These are phyloP conservation scores for Orbilia quercus DNA, from an alignment of 2,329 filamentous ascomycete species.

Conservation along the genomic window DNA sequence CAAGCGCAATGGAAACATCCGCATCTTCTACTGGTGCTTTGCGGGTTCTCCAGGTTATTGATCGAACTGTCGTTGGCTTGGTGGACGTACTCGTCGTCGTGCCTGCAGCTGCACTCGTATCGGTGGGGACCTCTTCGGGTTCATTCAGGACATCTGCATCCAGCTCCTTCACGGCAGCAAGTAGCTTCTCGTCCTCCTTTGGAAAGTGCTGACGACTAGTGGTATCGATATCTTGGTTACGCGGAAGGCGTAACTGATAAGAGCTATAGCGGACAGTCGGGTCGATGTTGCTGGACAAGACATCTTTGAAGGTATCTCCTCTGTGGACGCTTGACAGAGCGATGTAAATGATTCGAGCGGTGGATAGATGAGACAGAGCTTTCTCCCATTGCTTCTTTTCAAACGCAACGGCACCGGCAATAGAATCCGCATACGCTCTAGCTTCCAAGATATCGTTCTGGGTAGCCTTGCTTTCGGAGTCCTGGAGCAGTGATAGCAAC, in stretches of 20 bases:
- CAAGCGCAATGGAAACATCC: constrained; percentile 85
- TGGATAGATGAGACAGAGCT: constrained; percentile 80
- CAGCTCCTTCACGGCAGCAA: constrained; percentile 75
- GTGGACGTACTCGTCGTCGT: constrained; percentile 68
- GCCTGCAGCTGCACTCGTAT: constrained; percentile 63
- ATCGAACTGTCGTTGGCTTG: constrained; percentile 66
- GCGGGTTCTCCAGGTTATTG: constrained; percentile 83
- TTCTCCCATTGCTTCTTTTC: constrained; percentile 88
- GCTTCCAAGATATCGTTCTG: constrained; percentile 83
- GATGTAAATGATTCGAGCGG: constrained; percentile 83
- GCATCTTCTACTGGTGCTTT: constrained; percentile 92
- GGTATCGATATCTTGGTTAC: constrained; percentile 81
- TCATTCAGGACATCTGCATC: constrained; percentile 74
- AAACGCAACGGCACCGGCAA: constrained; percentile 81
- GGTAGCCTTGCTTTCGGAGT: constrained; percentile 72
- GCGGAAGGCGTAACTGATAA: constrained; percentile 87
- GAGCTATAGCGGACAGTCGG: constrained; percentile 94
- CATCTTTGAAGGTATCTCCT: constrained; percentile 84
- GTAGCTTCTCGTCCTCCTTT: constrained; percentile 68
- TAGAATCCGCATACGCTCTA: constrained; percentile 80
- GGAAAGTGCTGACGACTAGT: constrained; percentile 85
- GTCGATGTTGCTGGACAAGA: constrained; percentile 86
- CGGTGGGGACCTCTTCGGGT: constrained; percentile 67
- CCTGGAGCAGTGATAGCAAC: constrained; percentile 76
- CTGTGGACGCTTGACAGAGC: constrained; percentile 75